These are phyloP conservation scores for Solanum infundibuliforme DNA, from an alignment of 257 asterid genomes.

Conservation along the genomic window DNA sequence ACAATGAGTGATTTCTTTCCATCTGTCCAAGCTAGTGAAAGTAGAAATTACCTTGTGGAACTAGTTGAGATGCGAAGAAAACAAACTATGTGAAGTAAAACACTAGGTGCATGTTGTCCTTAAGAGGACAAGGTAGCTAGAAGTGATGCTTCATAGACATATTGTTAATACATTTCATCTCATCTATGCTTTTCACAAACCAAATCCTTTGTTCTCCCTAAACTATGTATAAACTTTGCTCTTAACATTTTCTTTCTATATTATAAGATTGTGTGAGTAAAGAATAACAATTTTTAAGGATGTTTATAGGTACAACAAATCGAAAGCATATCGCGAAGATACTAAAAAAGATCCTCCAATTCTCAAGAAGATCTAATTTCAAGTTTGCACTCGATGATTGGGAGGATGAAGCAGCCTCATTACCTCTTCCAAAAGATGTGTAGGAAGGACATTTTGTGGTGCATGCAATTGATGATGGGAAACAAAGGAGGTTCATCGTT, in stretches of 20 bases:
- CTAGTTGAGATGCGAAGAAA: background rate
- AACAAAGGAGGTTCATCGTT: slow-evolving; percentile 23
- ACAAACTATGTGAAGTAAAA: background rate
- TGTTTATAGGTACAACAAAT: background rate
- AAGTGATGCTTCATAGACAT: background rate
- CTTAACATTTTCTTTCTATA: background rate
- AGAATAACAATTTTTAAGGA: background rate
- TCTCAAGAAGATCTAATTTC: background rate
- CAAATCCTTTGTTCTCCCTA: background rate
- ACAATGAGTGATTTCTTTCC: background rate
- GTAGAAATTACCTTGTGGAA: background rate
- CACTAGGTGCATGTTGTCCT: background rate
- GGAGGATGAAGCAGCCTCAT: background rate
- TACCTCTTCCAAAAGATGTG: slow-evolving; percentile 27
- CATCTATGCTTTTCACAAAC: background rate
- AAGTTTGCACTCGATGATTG: background rate
- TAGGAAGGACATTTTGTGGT: slow-evolving; percentile 48
- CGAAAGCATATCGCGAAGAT: background rate
- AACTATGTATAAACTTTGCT: background rate
- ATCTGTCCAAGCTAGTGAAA: background rate
- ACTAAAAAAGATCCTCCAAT: background rate
- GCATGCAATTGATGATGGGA: slow-evolving; percentile 30
- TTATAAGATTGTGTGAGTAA: background rate
- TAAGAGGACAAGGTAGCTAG: background rate
- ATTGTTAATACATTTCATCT: background rate